Conservation (phyloP, 768 basidiomycete genomes). For the Cytidiella melzeri region DNA sequence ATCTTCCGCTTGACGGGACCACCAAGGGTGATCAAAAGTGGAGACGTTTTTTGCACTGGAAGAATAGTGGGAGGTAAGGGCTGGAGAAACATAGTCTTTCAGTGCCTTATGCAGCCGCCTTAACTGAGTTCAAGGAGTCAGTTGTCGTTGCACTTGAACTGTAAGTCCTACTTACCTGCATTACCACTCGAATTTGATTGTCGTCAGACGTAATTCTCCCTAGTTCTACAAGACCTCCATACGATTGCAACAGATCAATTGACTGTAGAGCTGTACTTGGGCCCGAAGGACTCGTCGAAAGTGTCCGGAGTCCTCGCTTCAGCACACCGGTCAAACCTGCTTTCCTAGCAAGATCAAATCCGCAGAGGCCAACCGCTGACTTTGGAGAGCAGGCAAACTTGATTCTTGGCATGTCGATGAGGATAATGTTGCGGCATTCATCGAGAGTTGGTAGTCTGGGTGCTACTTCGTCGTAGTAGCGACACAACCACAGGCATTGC, state of each 20-base stretch:
- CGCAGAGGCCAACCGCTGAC: too few species aligned
- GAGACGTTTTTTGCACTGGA: slow-evolving; percentile 10
- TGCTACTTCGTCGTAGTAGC: too few species aligned
- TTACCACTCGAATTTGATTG: slow-evolving; percentile 46
- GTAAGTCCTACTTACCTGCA: slow-evolving; percentile 33
- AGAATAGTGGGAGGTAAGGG: slow-evolving; percentile 28
- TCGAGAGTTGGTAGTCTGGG: too few species aligned
- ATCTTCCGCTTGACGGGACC: slow-evolving; percentile 19
- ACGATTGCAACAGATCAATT: slow-evolving; percentile 41
- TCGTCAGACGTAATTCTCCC: slow-evolving; percentile 44
- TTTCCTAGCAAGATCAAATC: too few species aligned
- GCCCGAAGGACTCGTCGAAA: too few species aligned
- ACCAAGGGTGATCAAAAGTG: slow-evolving; percentile 27
- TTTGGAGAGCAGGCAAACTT: too few species aligned
- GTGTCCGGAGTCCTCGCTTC: too few species aligned
- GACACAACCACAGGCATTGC: too few species aligned
- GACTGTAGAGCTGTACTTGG: slow-evolving; percentile 9
- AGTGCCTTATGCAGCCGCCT: slow-evolving; percentile 41
- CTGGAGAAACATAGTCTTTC: slow-evolving; percentile 44
- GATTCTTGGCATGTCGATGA: too few species aligned
- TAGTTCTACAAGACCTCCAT: slow-evolving; percentile 39
- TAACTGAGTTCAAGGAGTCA: slow-evolving; percentile 28
- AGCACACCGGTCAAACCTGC: too few species aligned
- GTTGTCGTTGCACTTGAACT: background rate
- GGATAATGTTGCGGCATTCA: too few species aligned